phyloP scores from a whole-genome alignment of 2,329 filamentous ascomycete species.

The Sporothrix schenckii region DNA sequence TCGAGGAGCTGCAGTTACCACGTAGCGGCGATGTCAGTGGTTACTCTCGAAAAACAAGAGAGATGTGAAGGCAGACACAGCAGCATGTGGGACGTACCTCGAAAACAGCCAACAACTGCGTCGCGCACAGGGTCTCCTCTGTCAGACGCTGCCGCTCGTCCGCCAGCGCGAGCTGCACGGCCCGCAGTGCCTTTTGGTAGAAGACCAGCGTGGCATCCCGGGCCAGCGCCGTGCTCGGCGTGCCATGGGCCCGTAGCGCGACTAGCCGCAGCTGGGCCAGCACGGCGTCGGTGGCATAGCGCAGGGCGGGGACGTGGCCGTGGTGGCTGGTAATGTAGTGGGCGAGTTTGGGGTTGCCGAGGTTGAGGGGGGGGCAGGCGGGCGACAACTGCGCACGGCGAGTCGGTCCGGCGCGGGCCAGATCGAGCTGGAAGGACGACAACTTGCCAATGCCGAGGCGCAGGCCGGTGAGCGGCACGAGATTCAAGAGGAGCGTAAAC shows the following conservation, averaged over 20 bases:
- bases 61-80: too few species aligned
- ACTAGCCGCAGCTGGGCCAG: conserved; percentile 7
- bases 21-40: too few species aligned
- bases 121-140: conserved; percentile 17
- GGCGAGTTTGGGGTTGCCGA: conserved; percentile 17
- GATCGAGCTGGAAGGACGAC: conserved; percentile 1
- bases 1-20: background rate
- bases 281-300: conserved; percentile 20
- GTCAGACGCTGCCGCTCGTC: conserved; percentile 17
- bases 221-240: background rate
- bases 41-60: too few species aligned
- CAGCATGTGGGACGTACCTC: background rate
- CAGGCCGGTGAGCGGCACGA: conserved; percentile 5
- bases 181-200: background rate
- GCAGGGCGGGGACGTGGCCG: background rate
- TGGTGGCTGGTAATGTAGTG: conserved; percentile 12
- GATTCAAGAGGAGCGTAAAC: conserved; percentile 3
- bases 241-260: background rate
- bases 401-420: background rate
- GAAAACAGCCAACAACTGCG: conserved; percentile 14
- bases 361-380: background rate
- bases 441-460: conserved; percentile 17
- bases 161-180: conserved; percentile 6
- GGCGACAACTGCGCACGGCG: background rate
- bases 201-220: background rate